phyloP scores from a whole-genome alignment of 2,329 filamentous ascomycete genomes.

The Fusarium pseudoanthophilum region DNA sequence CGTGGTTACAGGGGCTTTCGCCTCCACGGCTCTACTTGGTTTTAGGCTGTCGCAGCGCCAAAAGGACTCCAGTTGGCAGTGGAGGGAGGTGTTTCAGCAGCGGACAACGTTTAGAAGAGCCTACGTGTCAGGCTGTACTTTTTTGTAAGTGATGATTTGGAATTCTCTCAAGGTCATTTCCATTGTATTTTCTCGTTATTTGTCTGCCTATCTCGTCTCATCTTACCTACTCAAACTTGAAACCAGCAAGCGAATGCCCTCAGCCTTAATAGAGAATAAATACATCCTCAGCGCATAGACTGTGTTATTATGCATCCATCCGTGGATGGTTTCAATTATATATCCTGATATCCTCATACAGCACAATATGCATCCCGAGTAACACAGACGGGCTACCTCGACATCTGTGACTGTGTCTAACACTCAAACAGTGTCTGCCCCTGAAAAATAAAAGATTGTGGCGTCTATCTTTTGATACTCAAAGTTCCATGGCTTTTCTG shows the following conservation, averaged over 20 bases:
- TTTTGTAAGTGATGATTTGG: neutral
- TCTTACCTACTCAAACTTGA: neutral
- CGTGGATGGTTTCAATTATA: constrained; percentile 16
- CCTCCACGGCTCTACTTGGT: constrained; percentile 6
- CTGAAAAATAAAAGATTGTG: constrained; percentile 20
- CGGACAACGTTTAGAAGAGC: neutral
- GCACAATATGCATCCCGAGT: neutral
- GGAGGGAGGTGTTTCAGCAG: constrained; percentile 13
- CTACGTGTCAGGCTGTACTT: constrained; percentile 21
- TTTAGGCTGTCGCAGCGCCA: constrained; percentile 24
- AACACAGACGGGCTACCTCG: neutral
- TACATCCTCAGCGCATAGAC: neutral
- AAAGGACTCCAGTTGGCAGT: neutral
- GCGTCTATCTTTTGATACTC: constrained; percentile 23
- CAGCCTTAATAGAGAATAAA: neutral
- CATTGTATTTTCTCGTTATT: neutral
- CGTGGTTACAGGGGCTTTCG: constrained; percentile 19
- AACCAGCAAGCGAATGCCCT: neutral
- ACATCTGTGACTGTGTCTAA: neutral
- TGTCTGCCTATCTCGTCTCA: neutral
- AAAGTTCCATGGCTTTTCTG: neutral
- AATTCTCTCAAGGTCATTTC: neutral
- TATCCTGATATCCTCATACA: neutral
- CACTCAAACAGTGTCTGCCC: constrained; percentile 1
- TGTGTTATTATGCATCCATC: constrained; percentile 5